A percentile compares a stretch with the other conserved stretches of the same genome.
phyloP scores from a whole-genome alignment of 768 basidiomycete species.

The Trametes maxima region DNA sequence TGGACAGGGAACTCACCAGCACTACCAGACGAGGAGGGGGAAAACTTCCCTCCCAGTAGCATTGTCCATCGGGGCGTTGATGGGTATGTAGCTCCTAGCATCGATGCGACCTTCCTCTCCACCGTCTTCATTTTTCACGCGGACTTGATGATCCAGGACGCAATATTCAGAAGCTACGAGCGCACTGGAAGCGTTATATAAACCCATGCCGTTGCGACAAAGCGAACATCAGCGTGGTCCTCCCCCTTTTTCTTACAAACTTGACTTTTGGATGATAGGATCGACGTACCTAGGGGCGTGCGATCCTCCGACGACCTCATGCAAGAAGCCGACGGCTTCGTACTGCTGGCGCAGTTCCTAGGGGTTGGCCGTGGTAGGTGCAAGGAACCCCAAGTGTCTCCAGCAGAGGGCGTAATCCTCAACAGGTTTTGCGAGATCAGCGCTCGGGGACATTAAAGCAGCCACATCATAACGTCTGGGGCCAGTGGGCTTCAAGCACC shows the following conservation, averaged over 20 bases:
- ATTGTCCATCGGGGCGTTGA: not conserved
- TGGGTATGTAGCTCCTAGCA: not conserved
- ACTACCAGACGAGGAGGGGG: slow-evolving; percentile 9
- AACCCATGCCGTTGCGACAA: not conserved
- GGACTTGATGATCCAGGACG: not conserved
- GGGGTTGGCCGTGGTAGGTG: not conserved
- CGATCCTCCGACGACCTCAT: slow-evolving; percentile 8
- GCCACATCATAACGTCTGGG: not conserved
- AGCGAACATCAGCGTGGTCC: not conserved
- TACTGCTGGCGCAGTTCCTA: slow-evolving; percentile 2
- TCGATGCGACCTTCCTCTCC: not conserved
- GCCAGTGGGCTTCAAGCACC: not conserved
- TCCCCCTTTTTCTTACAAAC: no score
- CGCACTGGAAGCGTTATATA: not conserved
- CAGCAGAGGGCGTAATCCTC: slow-evolving; percentile 4
- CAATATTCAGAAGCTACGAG: slow-evolving; percentile 2
- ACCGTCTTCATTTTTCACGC: not conserved
- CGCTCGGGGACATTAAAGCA: not conserved
- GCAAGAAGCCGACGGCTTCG: not conserved
- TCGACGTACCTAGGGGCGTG: not conserved
- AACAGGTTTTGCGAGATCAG: not conserved
- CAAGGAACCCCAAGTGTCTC: not conserved
- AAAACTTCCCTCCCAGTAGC: not conserved
- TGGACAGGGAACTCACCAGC: not conserved
- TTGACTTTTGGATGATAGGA: not conserved